Base-by-base conservation (phyloP, 495 filamentous ascomycete genomes). In the Penicillium steckii region DNA sequence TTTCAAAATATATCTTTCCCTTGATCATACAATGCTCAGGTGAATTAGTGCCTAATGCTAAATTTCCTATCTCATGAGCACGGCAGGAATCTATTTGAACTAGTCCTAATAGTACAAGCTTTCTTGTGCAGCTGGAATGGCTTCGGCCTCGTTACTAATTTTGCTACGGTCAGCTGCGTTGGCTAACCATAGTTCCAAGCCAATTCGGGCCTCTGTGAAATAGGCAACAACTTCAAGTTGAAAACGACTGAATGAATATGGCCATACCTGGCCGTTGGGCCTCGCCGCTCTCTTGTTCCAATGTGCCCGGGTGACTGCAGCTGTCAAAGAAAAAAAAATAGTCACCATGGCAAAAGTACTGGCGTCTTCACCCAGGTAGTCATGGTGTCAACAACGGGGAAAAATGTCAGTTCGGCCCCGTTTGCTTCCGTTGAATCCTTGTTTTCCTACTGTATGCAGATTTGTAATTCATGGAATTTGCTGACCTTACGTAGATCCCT, bases 361-460 rank as follows among this genome's bases (percentile, higher is more conserved):
- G 33, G 15, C 33, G 33, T 15, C n/a, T 37, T 15, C 33, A 17
- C 33, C 33, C 8, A 18, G 18, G n/a, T 8, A 17, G 18, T 2
- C 15, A 15, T 7, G 15, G 33, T 37, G 15, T n/a, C 4, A 37
- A 41, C 38, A 41, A n/a, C 38, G 8, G 38, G 2, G 12, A 41
- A 24, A 41, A 23, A 10, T 8, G n/a, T 7, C 6, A 35, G 6
- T 7, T 8, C 23, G 18, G 10, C 6, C 38, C 38, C 53, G 25
- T 38, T 25, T 37, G 33, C 52, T 49, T 40, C 48, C 45, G 44
- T 37, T 23, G 5, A 27, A 32, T n/a, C 19, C 19, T 44, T 50
- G 46, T 23, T 5, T 15, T 24, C 35, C 15, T n/a, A n/a, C n/a
- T n/a, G n/a, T n/a, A n/a, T n/a, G 27, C 27, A 43, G 26, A 47